phyloP scores from a whole-genome alignment of 2,329 filamentous ascomycete genomes.

The Diaporthe sp. region DNA sequence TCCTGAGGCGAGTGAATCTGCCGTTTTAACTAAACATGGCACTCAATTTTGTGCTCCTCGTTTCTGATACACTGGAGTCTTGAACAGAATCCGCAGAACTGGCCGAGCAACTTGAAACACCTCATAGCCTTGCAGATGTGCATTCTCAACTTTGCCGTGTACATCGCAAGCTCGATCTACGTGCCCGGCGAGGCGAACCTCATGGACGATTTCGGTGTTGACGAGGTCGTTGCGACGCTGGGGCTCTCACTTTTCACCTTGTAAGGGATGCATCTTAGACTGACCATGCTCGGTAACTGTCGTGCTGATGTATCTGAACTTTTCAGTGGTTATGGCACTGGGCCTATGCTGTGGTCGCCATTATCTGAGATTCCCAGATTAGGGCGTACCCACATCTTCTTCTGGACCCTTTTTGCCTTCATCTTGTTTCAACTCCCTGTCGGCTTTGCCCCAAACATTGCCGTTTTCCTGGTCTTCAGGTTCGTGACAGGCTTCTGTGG shows the following conservation, averaged over 20 bases:
- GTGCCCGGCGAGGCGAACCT: conserved; percentile 28
- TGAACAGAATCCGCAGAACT: conserved; percentile 63
- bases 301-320: conserved; percentile 60
- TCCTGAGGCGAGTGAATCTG: neutral
- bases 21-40: neutral
- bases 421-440: conserved; percentile 37
- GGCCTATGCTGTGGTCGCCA: conserved; percentile 29
- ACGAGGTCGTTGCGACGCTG: conserved; percentile 2
- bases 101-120: conserved; percentile 66
- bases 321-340: conserved; percentile 44
- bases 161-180: conserved; percentile 31
- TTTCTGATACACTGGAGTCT: neutral
- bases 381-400: conserved; percentile 19
- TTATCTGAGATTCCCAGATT: conserved; percentile 19
- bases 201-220: conserved; percentile 8
- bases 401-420: conserved; percentile 22
- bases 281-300: neutral
- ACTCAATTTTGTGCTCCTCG: too few relatives aligned
- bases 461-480: conserved; percentile 22
- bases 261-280: neutral
- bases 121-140: conserved; percentile 48
- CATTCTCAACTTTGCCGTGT: conserved; percentile 22
- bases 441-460: conserved; percentile 8
- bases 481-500: conserved; percentile 19
- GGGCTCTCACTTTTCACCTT: conserved; percentile 21